Evolutionary conservation across 2,329 filamentous ascomycete species (phyloP), one percentile per base, ranked within the genome.

Genomic region (Aspergillus calidoustus): DNA sequence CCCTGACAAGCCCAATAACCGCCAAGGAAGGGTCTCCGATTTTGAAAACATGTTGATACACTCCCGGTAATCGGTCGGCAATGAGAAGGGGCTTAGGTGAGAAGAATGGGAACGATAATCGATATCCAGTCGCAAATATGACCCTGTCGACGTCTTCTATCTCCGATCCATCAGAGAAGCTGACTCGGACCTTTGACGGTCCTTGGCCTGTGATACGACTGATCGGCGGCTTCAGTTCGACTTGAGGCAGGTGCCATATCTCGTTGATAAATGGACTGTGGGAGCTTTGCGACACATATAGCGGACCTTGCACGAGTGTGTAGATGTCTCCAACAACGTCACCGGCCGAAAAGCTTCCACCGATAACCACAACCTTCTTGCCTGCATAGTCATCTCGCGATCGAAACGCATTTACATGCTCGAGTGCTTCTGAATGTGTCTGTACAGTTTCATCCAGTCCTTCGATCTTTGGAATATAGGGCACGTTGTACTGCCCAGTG

Each of bases 401-500:
- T 1, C 74, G 70, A 54, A 74, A 78, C 19, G 74, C 68, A 60
- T 78, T 78, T 38, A 72, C 74, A 57, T 81, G 79, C 15, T 74
- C 65, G 19, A 80, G 71, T 1, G 55, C 63, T 1, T 69, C 72
- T 0, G 78, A 76, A 59, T 73, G 74, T 3, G 60, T 65, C 50
- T 67, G 59, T 15, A 75, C 70, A 22, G 69, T 76, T 19, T 74
- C 72, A 3, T 62, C 46, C 0, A 82, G 59, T 0, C 79, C 79
- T 0, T 69, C 59, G 8, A 81, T 74, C 0, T 69, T 60, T 0
- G 79, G 79, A 4, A 81, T 66, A 57, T 69, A 75, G 0, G 79
- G 79, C 4, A 81, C 68, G 41, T 72, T 74, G 62, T 79, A 81
- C 61, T 81, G 79, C 0, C 80, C 80, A 0, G 71, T 76, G 0